A percentile compares a stretch with the other conserved stretches of the same genome.
Conservation (phyloP, 306 rosid genomes). For the Ceratonia siliqua region DNA sequence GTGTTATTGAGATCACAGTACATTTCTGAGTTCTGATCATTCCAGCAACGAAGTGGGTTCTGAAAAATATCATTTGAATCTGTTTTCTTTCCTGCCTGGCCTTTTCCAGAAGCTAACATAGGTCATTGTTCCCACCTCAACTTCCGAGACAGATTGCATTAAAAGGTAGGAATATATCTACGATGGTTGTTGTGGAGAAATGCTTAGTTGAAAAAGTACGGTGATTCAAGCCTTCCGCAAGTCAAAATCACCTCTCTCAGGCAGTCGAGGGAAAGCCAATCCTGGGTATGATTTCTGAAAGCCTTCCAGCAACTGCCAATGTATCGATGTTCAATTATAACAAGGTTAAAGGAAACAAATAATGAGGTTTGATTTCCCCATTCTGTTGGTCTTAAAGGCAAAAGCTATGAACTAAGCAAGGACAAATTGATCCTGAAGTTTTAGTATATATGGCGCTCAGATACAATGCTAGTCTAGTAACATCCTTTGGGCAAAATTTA, state of each 20-base stretch:
- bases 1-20: background rate
- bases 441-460: background rate
- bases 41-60: background rate
- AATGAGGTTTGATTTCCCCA: background rate
- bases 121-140: constrained; percentile 24
- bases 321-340: constrained; percentile 26
- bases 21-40: background rate
- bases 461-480: background rate
- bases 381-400: background rate
- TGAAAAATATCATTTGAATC: constrained; percentile 20
- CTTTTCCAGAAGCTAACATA: constrained; percentile 31
- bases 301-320: constrained; percentile 65
- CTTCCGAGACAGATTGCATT: constrained; percentile 17
- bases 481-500: background rate
- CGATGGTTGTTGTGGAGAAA: background rate
- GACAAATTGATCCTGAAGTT: background rate
- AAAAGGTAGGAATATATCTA: constrained; percentile 11
- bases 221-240: constrained; percentile 71
- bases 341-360: constrained; percentile 15
- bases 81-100: constrained; percentile 19
- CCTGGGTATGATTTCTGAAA: constrained; percentile 70
- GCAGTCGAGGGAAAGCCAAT: constrained; percentile 65
- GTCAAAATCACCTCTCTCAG: constrained; percentile 73
- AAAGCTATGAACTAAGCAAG: background rate
- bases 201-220: constrained; percentile 76